Evolutionary conservation across 208 protist species (phyloP).

Genomic region (Naegleria lovaniensis): DNA sequence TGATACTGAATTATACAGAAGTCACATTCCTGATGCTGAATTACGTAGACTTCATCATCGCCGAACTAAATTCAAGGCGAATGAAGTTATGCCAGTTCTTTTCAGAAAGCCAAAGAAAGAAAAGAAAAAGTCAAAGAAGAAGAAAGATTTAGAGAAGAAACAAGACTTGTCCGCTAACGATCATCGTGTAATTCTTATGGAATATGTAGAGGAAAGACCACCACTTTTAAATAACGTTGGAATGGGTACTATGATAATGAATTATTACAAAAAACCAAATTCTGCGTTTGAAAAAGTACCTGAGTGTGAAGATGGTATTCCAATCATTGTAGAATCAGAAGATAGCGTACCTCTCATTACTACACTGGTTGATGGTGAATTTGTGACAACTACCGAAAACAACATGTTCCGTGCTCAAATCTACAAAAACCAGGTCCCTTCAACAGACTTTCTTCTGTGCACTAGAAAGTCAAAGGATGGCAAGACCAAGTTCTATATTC

Average conservation of each 20-base stretch:
- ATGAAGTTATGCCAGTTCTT: neutral
- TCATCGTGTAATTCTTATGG: constrained; percentile 12
- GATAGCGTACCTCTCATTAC: neutral
- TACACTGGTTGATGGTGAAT: neutral
- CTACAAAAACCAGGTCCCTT: neutral
- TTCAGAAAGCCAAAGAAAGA: constrained; percentile 19
- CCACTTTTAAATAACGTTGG: neutral
- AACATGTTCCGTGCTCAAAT: constrained; percentile 17
- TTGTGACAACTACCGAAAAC: constrained; percentile 2
- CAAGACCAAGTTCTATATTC: constrained; percentile 19
- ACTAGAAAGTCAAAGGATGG: neutral
- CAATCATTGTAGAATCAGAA: constrained; percentile 11
- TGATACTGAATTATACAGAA: neutral
- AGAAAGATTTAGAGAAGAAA: neutral
- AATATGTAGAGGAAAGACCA: constrained; percentile 28
- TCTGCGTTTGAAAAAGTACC: neutral
- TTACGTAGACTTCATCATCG: neutral
- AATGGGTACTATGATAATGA: constrained; percentile 20
- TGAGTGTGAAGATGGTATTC: constrained; percentile 9
- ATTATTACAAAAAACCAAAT: constrained; percentile 24
- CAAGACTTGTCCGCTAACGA: neutral
- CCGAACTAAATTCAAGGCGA: neutral
- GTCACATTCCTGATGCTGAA: neutral
- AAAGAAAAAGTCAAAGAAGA: neutral
- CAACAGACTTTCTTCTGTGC: neutral